Base-by-base conservation (phyloP, 208 protist genomes). In the Jaenimonas drosophilae region DNA sequence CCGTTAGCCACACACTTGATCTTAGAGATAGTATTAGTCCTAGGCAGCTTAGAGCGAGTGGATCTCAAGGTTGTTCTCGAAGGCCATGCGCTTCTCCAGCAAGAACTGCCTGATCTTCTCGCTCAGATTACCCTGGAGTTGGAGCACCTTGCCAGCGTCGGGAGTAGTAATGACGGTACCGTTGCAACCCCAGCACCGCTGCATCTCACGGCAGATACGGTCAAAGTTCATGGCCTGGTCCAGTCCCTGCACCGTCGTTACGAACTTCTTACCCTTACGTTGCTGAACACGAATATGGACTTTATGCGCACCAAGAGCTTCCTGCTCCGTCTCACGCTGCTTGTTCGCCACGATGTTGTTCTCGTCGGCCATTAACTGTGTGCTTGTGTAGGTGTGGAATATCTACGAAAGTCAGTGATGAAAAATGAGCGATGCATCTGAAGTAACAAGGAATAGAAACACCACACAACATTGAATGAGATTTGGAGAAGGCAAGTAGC, bases 211-310 rank as follows among this genome's bases (percentile, higher is more conserved):
- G 60, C 75, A 87, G 51, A 99, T 81, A 53, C 84, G 95, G 39
- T 89, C 79, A 30, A 97, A 89, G 63, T 98, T 91, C n/a, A 97
- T 59, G 17, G 82, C 65, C 39, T 56, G 59, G 60, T 91, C 69
- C n/a, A 99, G 73, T 2, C 93, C 93, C 52, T 98, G 89, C 24
- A 99, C 77, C 0, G 94, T 97, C 1, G 97, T 99, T 33, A 99
- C 70, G 32, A 70, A 88, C 65, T 99, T 99, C 36, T 92, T 85
- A 14, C 96, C 95, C 48, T 76, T 97, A 47, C 97, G 76, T 82
- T 98, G 90, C 70, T 98, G 95, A 28, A 97, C 92, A 64, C 97
- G 88, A 56, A 99, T 97, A 70, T 99, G 94, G 9, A 98, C 77
- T 49, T 95, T 85, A 38, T 90, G 72, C 12, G 54, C 72, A 1